Evolutionary conservation across 2,329 filamentous ascomycete genomes (phyloP), one percentile per base, ranked within the genome.

Genomic region (Xylariaceae sp.): DNA sequence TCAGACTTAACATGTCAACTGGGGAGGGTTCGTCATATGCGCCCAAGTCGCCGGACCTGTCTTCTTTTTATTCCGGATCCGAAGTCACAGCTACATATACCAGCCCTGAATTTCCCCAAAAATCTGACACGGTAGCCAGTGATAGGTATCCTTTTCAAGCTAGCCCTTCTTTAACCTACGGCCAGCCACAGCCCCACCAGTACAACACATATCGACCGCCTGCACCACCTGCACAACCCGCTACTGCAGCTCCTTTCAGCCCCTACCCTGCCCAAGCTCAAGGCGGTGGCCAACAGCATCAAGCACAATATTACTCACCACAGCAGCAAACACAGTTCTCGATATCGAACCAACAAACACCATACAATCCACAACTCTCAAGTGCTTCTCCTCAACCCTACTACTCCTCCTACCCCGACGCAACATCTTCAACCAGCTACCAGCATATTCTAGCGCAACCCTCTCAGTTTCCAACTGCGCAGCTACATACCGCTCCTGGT

Each of bases 11-110:
- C 74, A 82, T 83, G 75, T 77, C 70, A 51, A 64, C 75, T 64
- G 75, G 77, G 68, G 78, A 80, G 67, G 75, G 73, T 62, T 75
- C 72, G 14, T 16, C 7, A 58, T 85, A 84, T 74, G 81, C 79
- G 63, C 82, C 82, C 63, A 82, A 79, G 71, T 84, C 81, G 65
- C 82, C 82, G 68, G 81, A 85, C 74, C 77, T 85, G 63, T 84
- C 81, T 57, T 82, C 79, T 56, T 79, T 84, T 71, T 81, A 78
- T 65, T 74, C 79, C 58, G 69, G 73, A 44, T 58, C 65, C 50
- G 67, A 65, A 16, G 32, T 14, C 48, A 60, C 63, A 40, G 66
- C 64, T 26, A 26, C 23, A 4, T 26, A 4, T 60, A 63, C 70
- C 57, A 68, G 67, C 48, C 61, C 61, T 51, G 56, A 55, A 58